phyloP scores from a whole-genome alignment of 1,284 basidiomycete genomes.

The Microbotryum scabiosae region DNA sequence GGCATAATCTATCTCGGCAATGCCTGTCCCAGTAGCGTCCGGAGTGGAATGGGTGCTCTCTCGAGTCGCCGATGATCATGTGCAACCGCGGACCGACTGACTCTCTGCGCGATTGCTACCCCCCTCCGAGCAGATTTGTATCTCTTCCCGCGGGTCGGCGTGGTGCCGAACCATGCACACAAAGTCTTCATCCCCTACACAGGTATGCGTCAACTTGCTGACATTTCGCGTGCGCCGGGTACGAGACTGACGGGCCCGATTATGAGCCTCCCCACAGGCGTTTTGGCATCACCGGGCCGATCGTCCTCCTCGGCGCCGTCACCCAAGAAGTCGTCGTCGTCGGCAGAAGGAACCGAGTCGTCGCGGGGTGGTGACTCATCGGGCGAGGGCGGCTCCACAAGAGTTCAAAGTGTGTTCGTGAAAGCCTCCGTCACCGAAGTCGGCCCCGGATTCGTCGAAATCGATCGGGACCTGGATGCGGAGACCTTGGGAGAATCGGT shows the following conservation, averaged over 20 bases:
- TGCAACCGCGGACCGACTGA: background rate
- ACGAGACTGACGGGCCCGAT: background rate
- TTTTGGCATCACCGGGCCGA: slow-evolving; percentile 9
- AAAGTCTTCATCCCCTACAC: slow-evolving; percentile 35
- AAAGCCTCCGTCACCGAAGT: slow-evolving; percentile 26
- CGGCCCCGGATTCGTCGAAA: slow-evolving; percentile 27
- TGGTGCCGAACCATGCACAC: slow-evolving; percentile 34
- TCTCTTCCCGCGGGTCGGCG: slow-evolving; percentile 31
- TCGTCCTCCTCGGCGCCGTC: background rate
- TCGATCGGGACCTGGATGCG: slow-evolving; percentile 31
- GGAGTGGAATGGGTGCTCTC: background rate
- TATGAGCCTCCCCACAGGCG: background rate
- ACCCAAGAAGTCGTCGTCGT: background rate
- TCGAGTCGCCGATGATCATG: background rate
- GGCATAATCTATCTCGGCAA: no score
- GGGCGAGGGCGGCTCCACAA: background rate
- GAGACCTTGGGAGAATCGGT: slow-evolving; percentile 22
- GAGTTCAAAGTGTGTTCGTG: slow-evolving; percentile 18
- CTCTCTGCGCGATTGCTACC: background rate
- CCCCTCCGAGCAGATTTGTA: slow-evolving; percentile 27
- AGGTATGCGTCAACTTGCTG: slow-evolving; percentile 7
- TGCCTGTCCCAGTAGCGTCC: background rate
- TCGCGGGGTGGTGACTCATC: background rate
- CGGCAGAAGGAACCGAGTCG: background rate
- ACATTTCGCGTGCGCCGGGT: background rate